A percentile compares a stretch with the other conserved stretches of the same genome.
phyloP scores from a whole-genome alignment of 31 red algal species.

The Odonthalia washingtoniensis region DNA sequence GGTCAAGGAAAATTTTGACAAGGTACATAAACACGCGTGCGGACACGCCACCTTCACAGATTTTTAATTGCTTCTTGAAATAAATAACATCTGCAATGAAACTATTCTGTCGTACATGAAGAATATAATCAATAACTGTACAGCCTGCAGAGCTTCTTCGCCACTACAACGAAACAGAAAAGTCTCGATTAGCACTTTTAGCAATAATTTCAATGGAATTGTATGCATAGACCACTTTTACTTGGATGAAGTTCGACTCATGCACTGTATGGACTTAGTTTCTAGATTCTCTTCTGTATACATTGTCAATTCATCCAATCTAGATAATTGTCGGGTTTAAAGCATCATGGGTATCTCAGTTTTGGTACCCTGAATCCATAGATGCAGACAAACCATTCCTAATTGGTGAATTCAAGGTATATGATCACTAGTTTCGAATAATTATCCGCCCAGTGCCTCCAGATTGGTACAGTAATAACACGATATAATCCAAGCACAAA shows the following conservation, averaged over 20 bases:
- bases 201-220: background rate
- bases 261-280: slow-evolving; percentile 5
- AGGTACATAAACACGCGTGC: background rate
- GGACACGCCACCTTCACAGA: background rate
- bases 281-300: background rate
- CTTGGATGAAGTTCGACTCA: background rate
- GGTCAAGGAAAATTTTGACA: background rate
- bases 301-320: background rate
- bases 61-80: background rate
- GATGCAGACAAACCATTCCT: background rate
- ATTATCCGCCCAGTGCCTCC: background rate
- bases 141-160: background rate
- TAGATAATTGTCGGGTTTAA: slow-evolving; percentile 4
- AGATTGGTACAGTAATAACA: background rate
- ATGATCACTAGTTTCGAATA: background rate
- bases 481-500: background rate
- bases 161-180: slow-evolving; percentile 10
- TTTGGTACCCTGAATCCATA: background rate
- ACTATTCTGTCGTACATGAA: background rate
- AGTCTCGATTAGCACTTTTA: background rate
- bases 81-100: background rate
- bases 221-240: slow-evolving; percentile 14
- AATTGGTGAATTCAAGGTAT: background rate
- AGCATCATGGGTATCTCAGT: background rate
- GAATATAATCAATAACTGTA: background rate